Conservation (phyloP, 768 basidiomycete species). For the Terana coerulea region DNA sequence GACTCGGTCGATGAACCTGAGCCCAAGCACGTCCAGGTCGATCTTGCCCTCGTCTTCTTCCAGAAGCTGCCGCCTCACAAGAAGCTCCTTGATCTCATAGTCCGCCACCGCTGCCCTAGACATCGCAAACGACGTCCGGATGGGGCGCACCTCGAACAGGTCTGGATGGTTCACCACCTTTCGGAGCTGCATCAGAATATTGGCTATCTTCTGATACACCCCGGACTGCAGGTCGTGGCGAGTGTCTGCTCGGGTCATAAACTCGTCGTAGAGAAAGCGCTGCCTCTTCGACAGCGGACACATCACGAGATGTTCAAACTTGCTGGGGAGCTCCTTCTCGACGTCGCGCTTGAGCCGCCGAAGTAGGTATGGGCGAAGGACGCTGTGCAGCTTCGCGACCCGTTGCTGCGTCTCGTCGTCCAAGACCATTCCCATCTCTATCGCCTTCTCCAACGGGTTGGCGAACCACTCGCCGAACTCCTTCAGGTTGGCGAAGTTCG, state of each 20-base stretch:
- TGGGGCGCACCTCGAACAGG: constrained; percentile 85
- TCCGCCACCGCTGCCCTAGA: constrained; percentile 71
- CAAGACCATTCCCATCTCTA: constrained; percentile 73
- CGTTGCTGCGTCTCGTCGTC: constrained; percentile 85
- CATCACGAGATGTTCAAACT: constrained; percentile 86
- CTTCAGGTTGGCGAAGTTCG: constrained; percentile 85
- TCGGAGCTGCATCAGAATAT: constrained; percentile 96
- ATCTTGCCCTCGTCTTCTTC: constrained; percentile 43
- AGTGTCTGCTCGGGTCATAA: constrained; percentile 87
- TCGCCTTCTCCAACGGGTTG: constrained; percentile 90
- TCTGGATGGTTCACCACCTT: constrained; percentile 97
- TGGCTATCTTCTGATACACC: constrained; percentile 84
- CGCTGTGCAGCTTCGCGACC: constrained; percentile 84
- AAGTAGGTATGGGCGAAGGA: constrained; percentile 93
- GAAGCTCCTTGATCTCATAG: constrained; percentile 83
- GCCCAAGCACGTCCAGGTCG: constrained; percentile 60
- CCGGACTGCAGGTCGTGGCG: constrained; percentile 80
- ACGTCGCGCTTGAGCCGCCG: constrained; percentile 98
- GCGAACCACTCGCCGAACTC: constrained; percentile 98
- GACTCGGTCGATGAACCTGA: constrained; percentile 59
- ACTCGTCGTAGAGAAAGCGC: constrained; percentile 94
- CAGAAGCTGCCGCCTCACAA: constrained; percentile 73
- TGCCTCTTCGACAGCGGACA: constrained; percentile 89
- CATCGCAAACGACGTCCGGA: constrained; percentile 74
- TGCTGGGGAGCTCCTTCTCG: constrained; percentile 91